Evolutionary conservation across 345 rosid species (phyloP).

Genomic region (Erysimum cheiranthoides): DNA sequence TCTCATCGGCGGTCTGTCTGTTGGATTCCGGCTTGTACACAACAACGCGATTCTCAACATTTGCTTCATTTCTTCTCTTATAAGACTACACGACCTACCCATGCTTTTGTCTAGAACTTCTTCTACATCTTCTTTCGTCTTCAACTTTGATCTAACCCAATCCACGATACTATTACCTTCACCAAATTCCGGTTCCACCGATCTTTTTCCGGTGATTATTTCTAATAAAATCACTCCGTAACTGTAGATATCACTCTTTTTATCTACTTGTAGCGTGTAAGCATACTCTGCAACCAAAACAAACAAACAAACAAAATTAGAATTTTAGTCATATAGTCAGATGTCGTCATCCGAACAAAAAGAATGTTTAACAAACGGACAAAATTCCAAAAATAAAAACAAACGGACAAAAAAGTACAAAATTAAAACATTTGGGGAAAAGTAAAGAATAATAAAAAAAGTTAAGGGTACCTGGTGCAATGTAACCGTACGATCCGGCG

Average conservation of each 20-base stretch:
- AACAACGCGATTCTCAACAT: conserved; percentile 81
- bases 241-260: conserved; percentile 96
- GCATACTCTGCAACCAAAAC: conserved; percentile 71
- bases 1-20: conserved; percentile 95
- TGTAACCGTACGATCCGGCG: conserved; percentile 98
- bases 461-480: conserved; percentile 82
- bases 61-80: conserved; percentile 92
- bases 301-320: neutral
- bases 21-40: conserved; percentile 82
- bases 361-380: conserved; percentile 28
- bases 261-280: conserved; percentile 91
- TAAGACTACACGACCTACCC: conserved; percentile 68
- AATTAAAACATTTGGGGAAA: neutral
- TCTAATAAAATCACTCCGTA: conserved; percentile 92
- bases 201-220: conserved; percentile 74
- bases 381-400: neutral
- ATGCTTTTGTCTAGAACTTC: conserved; percentile 76
- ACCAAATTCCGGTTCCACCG: conserved; percentile 88
- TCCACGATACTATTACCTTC: conserved; percentile 96
- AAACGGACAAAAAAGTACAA: conserved; percentile 13
- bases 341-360: conserved; percentile 39
- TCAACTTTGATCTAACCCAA: conserved; percentile 85
- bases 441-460: neutral
- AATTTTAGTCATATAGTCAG: conserved; percentile 11
- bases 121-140: conserved; percentile 62